Base-by-base conservation (phyloP, 2,329 filamentous ascomycete species). In the Ophiostoma populinum region DNA sequence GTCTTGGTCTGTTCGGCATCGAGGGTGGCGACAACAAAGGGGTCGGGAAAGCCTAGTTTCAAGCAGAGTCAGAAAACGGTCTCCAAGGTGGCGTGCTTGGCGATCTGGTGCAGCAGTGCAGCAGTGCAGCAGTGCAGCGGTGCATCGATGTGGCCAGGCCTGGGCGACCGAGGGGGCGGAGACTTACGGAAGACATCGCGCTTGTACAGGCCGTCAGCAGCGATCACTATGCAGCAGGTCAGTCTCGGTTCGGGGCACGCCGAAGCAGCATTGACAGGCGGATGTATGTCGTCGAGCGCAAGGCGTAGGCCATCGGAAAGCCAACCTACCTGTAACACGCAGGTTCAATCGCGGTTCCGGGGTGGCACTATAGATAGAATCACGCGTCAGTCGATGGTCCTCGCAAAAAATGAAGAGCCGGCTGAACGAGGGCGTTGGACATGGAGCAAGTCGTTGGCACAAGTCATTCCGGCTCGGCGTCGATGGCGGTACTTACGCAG, bases 1-100 rank as follows among this genome's bases (percentile, higher is more conserved):
- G 90, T 95, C 59, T 86, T 83, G 39, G 90, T 98, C 63, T 98
- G 90, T 59, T 98, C 90, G 55, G 90, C 90, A 58, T 86, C 87
- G 58, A 95, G 75, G 39, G 90, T 98, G 47, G 86, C 87, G 45
- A 98, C 90, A 30, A 90, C 87, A 55, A 98, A 98, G 17, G 90
- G 90, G 57, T 98, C 90, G 40, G 90, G 90, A 47, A 95, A 93
- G 53, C 87, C 90, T 95, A 39, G 52, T 40, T 37, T 44, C 15
- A 16, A 24, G 2, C 16, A 17, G 9, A 13, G 28, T 22, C 17
- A 32, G 12, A 26, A 6, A 15, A 13, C 10, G 18, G n/a, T n/a
- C n/a, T n/a, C n/a, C n/a, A n/a, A n/a, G n/a, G n/a, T n/a, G n/a
- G n/a, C n/a, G n/a, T n/a, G n/a, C n/a, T n/a, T n/a, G n/a, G n/a